Percentiles rank a stretch among this genome's conserved stretches.
Evolutionary conservation across 106 monocot species (phyloP).

Genomic region (Acorus gramineus): DNA sequence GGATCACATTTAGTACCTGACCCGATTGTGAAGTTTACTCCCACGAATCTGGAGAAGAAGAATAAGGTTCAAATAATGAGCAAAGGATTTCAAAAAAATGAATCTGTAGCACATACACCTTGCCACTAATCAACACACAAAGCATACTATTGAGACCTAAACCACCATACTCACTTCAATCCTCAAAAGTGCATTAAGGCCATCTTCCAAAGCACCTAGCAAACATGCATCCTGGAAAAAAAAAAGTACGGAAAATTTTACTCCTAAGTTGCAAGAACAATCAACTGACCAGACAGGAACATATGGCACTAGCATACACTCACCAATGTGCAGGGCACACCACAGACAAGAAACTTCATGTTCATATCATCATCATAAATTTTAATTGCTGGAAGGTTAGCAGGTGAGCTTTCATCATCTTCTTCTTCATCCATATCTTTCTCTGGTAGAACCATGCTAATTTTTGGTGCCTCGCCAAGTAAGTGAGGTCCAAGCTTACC

Average conservation of each 20-base stretch:
- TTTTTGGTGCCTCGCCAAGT: conserved; percentile 76
- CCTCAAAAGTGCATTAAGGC: conserved; percentile 86
- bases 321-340: conserved; percentile 65
- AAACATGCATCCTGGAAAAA: conserved; percentile 70
- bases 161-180: conserved; percentile 63
- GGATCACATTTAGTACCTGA: conserved; percentile 41
- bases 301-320: conserved; percentile 1
- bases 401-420: conserved; percentile 31
- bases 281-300: no score
- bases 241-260: not conserved
- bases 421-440: conserved; percentile 22
- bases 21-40: conserved; percentile 89
- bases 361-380: conserved; percentile 74
- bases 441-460: conserved; percentile 42
- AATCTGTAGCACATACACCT: no score
- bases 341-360: conserved; percentile 77
- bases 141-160: no score
- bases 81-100: no score
- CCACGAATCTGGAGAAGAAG: conserved; percentile 76
- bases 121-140: no score
- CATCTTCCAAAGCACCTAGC: conserved; percentile 85
- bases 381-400: conserved; percentile 54
- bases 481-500: conserved; percentile 49
- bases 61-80: not conserved
- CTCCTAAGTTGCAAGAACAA: no score